Evolutionary conservation across 768 basidiomycete species (phyloP), one percentile per base, ranked within the genome.

Genomic region (Tephrocybe sp.): DNA sequence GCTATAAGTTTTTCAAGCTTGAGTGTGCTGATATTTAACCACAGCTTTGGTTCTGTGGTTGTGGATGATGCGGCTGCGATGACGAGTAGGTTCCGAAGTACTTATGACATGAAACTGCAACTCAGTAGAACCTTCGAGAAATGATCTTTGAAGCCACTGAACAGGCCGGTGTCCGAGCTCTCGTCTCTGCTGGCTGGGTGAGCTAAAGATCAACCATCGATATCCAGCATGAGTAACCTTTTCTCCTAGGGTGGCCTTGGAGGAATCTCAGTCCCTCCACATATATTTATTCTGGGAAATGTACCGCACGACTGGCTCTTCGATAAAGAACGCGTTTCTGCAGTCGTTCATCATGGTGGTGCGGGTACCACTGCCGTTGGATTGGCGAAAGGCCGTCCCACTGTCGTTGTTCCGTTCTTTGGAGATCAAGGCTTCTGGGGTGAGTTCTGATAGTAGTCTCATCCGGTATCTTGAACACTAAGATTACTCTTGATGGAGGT

Each of bases 301-400:
- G 74, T 84, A 5, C 84, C 84, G 0, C 83, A 84, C 59, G 84
- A 86, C 60, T 86, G 84, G 84, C 69, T 86, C 4, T 86, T 84
- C 54, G 74, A 73, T 27, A 61, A 79, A 1, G 69, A 65, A 0
- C 70, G 78, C 13, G 82, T 84, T 1, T 61, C 75, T 10, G 80
- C 81, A 0, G 80, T 86, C 1, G 77, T 80, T 7, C 82, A 84
- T 60, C 83, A 79, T 59, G 84, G 83, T 1, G 83, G 82, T 3
- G 84, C 84, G 7, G 84, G 84, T 1, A 86, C 84, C 0, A 84
- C 80, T 8, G 82, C 84, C 0, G 77, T 80, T 25, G 84, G 83
- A 0, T 65, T 86, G 5, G 66, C 77, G 3, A 78, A 81, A 52
- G 82, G 82, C 0, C 64, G 75, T 8, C 82, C 84, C 1, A 84